Evolutionary conservation across 129 eudicot genomes (phyloP), one percentile per base, ranked within the genome.

Genomic region (Scalesia atractyloides): DNA sequence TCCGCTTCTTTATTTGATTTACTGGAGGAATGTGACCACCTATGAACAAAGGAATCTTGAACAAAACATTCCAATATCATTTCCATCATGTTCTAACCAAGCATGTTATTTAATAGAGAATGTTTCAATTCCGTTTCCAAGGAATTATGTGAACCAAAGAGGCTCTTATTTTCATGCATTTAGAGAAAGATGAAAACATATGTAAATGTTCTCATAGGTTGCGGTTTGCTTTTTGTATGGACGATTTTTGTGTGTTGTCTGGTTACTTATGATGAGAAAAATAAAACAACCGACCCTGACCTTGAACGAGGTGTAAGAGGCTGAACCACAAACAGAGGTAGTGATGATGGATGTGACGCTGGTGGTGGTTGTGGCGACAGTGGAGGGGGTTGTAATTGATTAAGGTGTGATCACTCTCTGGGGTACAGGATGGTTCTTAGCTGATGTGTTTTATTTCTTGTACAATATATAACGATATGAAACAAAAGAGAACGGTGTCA

Each of bases 111-210:
- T 51, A 7, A 51, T 7, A 16, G 4, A 54, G 22, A 19, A 10
- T 54, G 12, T 54, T 7, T 0, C 0, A 9, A 52, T 2, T 52
- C 2, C 6, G 3, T 1, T 1, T 50, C 24, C 4, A 52, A 7
- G 4, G 12, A 52, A 52, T 52, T 52, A 5, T 16, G 26, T 52
- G 59, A 52, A 52, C 59, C 26, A 52, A 0, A 52, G 5, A 9
- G 12, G 12, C 9, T 0, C 10, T 41, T 41, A 41, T 0, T 8
- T 72, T 60, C 34, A 14, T 22, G 12, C 24, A 47, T 47, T 43
- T 22, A 72, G 60, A 78, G 52, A 14, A 68, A 41, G 39, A 76
- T 82, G 82, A 66, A 82, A 49, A 9, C 70, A 20, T 65, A 58
- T 61, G 70, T n/a, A 19, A 51, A 49, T 15, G 85, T 62, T 59